These are phyloP conservation scores for Rhododendron simsii DNA, from an alignment of 148 eudicot species.

Conservation along the genomic window DNA sequence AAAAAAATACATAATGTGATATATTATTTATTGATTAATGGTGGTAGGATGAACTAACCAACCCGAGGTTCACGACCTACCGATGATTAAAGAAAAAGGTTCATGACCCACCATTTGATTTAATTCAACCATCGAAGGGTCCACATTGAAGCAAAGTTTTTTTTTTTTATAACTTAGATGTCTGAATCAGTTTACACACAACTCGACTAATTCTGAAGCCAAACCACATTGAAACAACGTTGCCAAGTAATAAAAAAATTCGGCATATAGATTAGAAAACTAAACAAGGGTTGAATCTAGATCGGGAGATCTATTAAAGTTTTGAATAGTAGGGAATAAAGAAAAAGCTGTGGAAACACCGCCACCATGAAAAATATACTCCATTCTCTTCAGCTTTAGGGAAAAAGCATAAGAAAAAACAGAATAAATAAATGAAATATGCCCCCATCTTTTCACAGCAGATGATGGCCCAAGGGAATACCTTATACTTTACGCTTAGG, in stretches of 20 bases:
- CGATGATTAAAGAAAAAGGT: background rate
- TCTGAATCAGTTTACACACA: background rate
- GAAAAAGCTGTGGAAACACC: background rate
- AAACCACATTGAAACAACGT: background rate
- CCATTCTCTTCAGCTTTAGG: background rate
- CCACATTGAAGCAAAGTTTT: background rate
- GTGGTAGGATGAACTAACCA: background rate
- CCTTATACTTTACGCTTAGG: background rate
- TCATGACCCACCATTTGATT: background rate
- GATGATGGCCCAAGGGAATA: background rate
- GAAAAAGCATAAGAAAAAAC: background rate
- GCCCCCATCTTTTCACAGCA: background rate
- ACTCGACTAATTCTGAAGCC: background rate
- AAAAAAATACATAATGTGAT: background rate
- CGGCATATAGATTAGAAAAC: background rate
- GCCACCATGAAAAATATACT: background rate
- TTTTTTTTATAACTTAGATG: no score
- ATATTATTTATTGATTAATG: background rate
- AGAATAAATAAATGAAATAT: background rate
- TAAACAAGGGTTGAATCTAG: background rate
- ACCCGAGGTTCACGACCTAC: background rate
- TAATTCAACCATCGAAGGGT: background rate
- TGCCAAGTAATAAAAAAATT: background rate
- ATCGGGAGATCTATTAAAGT: background rate
- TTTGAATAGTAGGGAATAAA: background rate